phyloP scores from a whole-genome alignment of 345 rosid genomes.

The Populus ilicifolia region DNA sequence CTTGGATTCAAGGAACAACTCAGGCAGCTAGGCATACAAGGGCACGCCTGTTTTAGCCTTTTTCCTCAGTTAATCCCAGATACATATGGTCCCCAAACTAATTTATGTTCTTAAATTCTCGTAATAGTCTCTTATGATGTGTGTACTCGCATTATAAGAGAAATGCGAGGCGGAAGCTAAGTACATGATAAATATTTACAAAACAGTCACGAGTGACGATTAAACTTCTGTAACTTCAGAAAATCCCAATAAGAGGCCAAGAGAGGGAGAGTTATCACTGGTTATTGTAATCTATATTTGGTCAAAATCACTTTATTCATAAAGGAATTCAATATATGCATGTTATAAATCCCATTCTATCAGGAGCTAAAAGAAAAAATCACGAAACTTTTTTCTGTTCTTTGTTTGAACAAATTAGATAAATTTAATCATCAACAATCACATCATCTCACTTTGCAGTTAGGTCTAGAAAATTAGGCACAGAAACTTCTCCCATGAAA shows the following conservation, averaged over 20 bases:
- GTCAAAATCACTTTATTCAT: background rate
- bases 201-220: background rate
- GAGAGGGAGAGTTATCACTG: background rate
- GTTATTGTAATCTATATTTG: constrained; percentile 5
- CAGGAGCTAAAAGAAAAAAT: background rate
- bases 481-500: constrained; percentile 30
- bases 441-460: constrained; percentile 39
- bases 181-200: background rate
- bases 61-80: background rate
- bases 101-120: background rate
- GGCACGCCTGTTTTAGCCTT: background rate
- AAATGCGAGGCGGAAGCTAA: background rate
- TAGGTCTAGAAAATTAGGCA: constrained; percentile 39
- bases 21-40: background rate
- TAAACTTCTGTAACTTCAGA: background rate
- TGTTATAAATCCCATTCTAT: background rate
- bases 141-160: background rate
- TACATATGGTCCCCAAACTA: constrained; percentile 10
- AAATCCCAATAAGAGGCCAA: constrained; percentile 2
- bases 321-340: background rate
- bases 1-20: background rate
- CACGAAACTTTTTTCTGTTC: constrained; percentile 5
- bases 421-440: constrained; percentile 24
- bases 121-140: background rate
- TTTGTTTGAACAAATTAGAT: constrained; percentile 7